A percentile compares a stretch with the other conserved stretches of the same genome.
phyloP scores from a whole-genome alignment of 768 basidiomycete species.

The Agaricus subrufescens region DNA sequence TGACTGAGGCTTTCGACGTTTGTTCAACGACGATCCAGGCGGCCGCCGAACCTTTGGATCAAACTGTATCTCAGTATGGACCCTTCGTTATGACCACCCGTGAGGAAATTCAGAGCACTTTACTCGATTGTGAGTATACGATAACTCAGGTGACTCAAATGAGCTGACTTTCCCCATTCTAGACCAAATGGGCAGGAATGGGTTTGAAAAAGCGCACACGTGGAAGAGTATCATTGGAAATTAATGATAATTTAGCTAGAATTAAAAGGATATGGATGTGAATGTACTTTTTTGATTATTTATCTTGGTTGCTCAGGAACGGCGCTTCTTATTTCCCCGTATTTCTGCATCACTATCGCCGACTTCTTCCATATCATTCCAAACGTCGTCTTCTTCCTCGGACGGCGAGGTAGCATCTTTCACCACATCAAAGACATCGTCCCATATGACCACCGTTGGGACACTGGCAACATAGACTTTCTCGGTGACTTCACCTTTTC shows the following conservation, averaged over 20 bases:
- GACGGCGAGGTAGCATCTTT: constrained; percentile 36
- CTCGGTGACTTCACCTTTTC: constrained; percentile 56
- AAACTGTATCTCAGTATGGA: constrained; percentile 83
- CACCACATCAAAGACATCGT: constrained; percentile 23
- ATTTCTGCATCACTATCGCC: constrained; percentile 18
- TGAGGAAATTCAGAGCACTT: constrained; percentile 77
- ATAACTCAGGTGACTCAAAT: not conserved
- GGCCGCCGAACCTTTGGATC: constrained; percentile 86
- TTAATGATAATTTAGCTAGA: constrained; percentile 15
- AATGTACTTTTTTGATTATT: not conserved
- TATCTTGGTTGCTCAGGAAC: not conserved
- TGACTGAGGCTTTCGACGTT: not conserved
- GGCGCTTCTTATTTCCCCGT: constrained; percentile 10
- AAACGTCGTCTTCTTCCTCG: constrained; percentile 58
- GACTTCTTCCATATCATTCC: constrained; percentile 60
- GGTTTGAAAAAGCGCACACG: constrained; percentile 84
- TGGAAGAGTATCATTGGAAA: constrained; percentile 85
- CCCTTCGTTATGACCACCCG: constrained; percentile 84
- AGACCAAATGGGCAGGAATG: constrained; percentile 77
- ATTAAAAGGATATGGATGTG: not conserved
- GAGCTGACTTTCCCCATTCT: constrained; percentile 8
- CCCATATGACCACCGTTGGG: constrained; percentile 66
- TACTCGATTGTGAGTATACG: constrained; percentile 64
- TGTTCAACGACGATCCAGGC: constrained; percentile 35
- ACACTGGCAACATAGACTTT: constrained; percentile 59